Conservation (phyloP, 129 eudicot species). For the Flaveria linearis region DNA sequence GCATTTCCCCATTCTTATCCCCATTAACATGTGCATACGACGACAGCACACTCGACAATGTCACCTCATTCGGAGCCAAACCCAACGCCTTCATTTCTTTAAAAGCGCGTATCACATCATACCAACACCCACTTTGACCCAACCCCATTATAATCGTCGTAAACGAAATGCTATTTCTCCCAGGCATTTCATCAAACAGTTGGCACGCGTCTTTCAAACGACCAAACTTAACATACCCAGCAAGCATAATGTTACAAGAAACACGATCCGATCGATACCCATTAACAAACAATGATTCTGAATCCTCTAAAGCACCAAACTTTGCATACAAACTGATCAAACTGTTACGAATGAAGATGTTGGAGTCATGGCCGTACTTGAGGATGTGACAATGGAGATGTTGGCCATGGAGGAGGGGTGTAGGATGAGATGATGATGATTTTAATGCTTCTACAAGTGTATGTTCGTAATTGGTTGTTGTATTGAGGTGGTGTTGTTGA, state of each 20-base stretch:
- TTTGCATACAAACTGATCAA: slow-evolving; percentile 73
- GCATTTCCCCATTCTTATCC: slow-evolving; percentile 35
- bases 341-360: slow-evolving; percentile 71
- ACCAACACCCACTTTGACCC: slow-evolving; percentile 54
- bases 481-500: background rate
- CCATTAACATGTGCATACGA: slow-evolving; percentile 54
- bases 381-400: slow-evolving; percentile 55
- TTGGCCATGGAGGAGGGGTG: slow-evolving; percentile 46
- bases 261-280: slow-evolving; percentile 48
- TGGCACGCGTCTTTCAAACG: slow-evolving; percentile 56
- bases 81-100: slow-evolving; percentile 61
- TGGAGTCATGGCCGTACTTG: slow-evolving; percentile 57
- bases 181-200: slow-evolving; percentile 77
- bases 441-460: slow-evolving; percentile 56
- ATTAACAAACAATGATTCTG: slow-evolving; percentile 52
- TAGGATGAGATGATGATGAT: slow-evolving; percentile 50
- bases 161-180: slow-evolving; percentile 52
- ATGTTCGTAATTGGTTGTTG: slow-evolving; percentile 40
- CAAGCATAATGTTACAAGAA: slow-evolving; percentile 71
- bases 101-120: slow-evolving; percentile 56
- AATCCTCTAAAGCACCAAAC: slow-evolving; percentile 47
- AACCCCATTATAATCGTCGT: slow-evolving; percentile 88
- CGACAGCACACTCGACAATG: slow-evolving; percentile 65
- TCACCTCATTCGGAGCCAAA: slow-evolving; percentile 67
- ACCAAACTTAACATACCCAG: slow-evolving; percentile 57